These are phyloP conservation scores for Blastobotrys petasosporus DNA, from an alignment of 1,139 yeast species.

Conservation along the genomic window DNA sequence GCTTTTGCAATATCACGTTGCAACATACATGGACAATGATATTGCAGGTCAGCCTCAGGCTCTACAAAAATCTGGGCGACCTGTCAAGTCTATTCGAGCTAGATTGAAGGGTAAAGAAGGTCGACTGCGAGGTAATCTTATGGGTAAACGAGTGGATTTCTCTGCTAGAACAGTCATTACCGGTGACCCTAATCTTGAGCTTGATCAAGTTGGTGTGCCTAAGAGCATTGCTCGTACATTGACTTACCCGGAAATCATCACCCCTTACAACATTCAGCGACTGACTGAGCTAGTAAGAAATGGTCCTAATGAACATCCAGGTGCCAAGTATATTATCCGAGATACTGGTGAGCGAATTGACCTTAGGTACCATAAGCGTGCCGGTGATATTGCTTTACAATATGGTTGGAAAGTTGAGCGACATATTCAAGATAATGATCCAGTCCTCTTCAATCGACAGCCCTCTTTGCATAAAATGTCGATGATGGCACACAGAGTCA, in stretches of 20 bases:
- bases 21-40: conserved; percentile 99
- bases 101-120: conserved; percentile 99
- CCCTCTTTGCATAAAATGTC: conserved; percentile 99
- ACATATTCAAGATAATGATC: conserved; percentile 95
- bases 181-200: conserved; percentile 96
- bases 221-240: conserved; percentile 91
- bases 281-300: conserved; percentile 89
- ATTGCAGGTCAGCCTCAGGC: conserved; percentile 99
- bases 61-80: conserved; percentile 96
- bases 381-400: conserved; percentile 95
- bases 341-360: conserved; percentile 99
- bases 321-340: conserved; percentile 96
- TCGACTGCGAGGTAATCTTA: conserved; percentile 93
- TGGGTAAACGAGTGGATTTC: conserved; percentile 99
- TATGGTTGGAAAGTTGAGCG: conserved; percentile 99
- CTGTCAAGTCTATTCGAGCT: conserved; percentile 96
- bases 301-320: conserved; percentile 99
- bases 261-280: conserved; percentile 93
- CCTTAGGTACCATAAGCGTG: conserved; percentile 91
- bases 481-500: conserved; percentile 99
- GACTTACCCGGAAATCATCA: conserved; percentile 94
- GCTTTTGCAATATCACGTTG: conserved; percentile 92
- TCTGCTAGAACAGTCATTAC: conserved; percentile 99
- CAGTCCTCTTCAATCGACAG: conserved; percentile 97
- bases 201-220: conserved; percentile 99